Base-by-base conservation (phyloP, 306 rosid species). In the Inga laurina region DNA sequence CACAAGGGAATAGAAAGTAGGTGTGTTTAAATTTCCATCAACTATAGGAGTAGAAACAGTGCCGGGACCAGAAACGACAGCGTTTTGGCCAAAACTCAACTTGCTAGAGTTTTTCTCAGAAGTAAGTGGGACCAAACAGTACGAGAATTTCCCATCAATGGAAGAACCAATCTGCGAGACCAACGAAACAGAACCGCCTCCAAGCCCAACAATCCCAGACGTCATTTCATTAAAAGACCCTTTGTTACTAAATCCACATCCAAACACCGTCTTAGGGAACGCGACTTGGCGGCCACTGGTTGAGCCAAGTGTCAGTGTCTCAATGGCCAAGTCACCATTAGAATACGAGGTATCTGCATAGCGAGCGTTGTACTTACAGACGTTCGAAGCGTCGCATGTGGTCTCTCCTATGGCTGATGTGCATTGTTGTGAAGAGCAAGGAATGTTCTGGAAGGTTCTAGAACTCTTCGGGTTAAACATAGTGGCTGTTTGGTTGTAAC, bases 191-290 rank as follows among this genome's bases (percentile, higher is more conserved):
- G 46, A 9, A 3, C 94, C 91, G 0, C 76, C 54, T 7, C 93
- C 94, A 0, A 94, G 90, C 0, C 94, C 97, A 2, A 94, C 88
- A 13, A 94, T 74, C 3, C 97, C 98, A 0, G 94, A 87, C 0
- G 75, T 68, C 1, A 35, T 21, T 0, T 34, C 2, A 0, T 22
- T 1, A 2, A 84, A 88, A 6, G 77, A 35, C 0, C 90, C 91
- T 0, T 0, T 34, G 6, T 84, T 88, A 7, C 56, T 0, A 3
- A 22, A 76, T 0, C 93, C 92, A 3, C 98, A 93, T 2, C 94
- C 97, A 5, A 93, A 39, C 9, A 77, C 34, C 0, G 39, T 81
- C 2, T 56, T 70, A 3, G 88, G 90, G 24, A 91, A 62, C 0
- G 88, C 27, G 2, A 86, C 24, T 4, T 2, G 69, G 19, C 18